These are phyloP conservation scores for Gonapodya prolifera DNA, from an alignment of 192 early-diverging fungal species.

Conservation along the genomic window DNA sequence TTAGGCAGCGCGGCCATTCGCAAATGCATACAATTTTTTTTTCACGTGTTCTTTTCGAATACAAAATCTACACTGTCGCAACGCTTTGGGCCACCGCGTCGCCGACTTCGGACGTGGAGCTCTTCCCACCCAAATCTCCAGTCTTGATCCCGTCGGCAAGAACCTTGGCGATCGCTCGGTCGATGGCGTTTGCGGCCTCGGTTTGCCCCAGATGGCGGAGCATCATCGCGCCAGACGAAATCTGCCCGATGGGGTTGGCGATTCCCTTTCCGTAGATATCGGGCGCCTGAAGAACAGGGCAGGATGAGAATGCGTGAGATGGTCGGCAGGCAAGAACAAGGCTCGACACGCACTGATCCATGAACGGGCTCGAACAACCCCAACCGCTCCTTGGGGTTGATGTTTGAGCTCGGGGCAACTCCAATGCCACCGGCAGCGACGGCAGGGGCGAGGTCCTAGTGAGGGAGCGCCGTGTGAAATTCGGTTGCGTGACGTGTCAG, in stretches of 20 bases:
- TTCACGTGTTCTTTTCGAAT: not conserved
- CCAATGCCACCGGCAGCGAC: not conserved
- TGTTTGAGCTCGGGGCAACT: constrained; percentile 25
- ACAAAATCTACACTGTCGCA: not conserved
- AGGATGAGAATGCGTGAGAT: too few species aligned
- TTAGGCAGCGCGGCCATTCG: too few species aligned
- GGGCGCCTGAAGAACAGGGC: constrained; percentile 86
- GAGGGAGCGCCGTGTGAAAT: not conserved
- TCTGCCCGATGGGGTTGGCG: constrained; percentile 93
- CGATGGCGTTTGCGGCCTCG: constrained; percentile 3
- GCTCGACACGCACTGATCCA: not conserved
- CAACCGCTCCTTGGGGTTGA: constrained; percentile 91
- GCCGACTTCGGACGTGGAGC: constrained; percentile 7
- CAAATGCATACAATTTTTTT: not conserved
- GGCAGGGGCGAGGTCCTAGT: not conserved
- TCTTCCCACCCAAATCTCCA: constrained; percentile 10
- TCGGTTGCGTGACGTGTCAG: not conserved
- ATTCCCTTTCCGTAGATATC: constrained; percentile 96
- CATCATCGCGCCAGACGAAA: constrained; percentile 85
- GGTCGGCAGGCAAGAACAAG: too few species aligned
- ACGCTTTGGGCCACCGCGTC: not conserved
- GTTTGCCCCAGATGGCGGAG: constrained; percentile 63
- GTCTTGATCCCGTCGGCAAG: not conserved
- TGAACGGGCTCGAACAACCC: constrained; percentile 83
- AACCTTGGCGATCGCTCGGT: not conserved